A percentile compares a stretch with the other conserved stretches of the same genome.
These are phyloP conservation scores for Fusarium sp. DNA, from an alignment of 2,329 filamentous ascomycete genomes.

Conservation along the genomic window DNA sequence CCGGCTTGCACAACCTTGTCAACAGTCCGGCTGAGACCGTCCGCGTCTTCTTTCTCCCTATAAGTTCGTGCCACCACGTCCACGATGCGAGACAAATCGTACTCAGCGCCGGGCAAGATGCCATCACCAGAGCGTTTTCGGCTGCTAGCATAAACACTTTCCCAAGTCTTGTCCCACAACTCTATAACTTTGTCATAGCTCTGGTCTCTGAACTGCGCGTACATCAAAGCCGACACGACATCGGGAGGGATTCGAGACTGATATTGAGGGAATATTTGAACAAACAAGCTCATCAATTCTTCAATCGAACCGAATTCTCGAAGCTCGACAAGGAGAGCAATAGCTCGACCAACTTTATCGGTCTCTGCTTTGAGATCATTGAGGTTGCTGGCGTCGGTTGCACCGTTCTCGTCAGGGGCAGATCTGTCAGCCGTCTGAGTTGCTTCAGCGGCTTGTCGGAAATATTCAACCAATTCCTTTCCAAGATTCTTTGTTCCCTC, in stretches of 20 bases:
- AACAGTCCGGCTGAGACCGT: slow-evolving; percentile 64
- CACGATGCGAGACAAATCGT: slow-evolving; percentile 64
- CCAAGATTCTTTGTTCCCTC: slow-evolving; percentile 44
- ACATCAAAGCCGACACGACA: slow-evolving; percentile 76
- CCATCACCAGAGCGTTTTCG: slow-evolving; percentile 38
- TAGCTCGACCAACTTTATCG: slow-evolving; percentile 51
- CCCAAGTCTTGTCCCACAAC: slow-evolving; percentile 74
- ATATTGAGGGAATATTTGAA: slow-evolving; percentile 54
- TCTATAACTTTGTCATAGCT: slow-evolving; percentile 71
- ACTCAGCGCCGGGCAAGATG: slow-evolving; percentile 63
- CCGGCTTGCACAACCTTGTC: slow-evolving; percentile 71
- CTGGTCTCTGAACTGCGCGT: slow-evolving; percentile 68
- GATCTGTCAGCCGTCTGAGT: slow-evolving; percentile 5
- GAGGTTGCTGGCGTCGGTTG: slow-evolving; percentile 33
- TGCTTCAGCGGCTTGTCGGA: slow-evolving; percentile 43
- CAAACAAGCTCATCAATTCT: slow-evolving; percentile 68
- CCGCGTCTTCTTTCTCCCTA: slow-evolving; percentile 55
- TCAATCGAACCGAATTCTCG: slow-evolving; percentile 66
- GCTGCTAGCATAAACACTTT: slow-evolving; percentile 60
- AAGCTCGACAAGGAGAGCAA: slow-evolving; percentile 52
- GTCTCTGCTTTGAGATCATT: slow-evolving; percentile 45
- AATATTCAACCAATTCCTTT: slow-evolving; percentile 49
- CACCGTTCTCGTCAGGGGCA: background rate
- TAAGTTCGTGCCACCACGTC: slow-evolving; percentile 63
- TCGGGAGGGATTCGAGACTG: slow-evolving; percentile 60